A percentile compares a stretch with the other conserved stretches of the same genome.
Evolutionary conservation across 2,329 filamentous ascomycete genomes (phyloP).

Genomic region (Fusarium sp.): DNA sequence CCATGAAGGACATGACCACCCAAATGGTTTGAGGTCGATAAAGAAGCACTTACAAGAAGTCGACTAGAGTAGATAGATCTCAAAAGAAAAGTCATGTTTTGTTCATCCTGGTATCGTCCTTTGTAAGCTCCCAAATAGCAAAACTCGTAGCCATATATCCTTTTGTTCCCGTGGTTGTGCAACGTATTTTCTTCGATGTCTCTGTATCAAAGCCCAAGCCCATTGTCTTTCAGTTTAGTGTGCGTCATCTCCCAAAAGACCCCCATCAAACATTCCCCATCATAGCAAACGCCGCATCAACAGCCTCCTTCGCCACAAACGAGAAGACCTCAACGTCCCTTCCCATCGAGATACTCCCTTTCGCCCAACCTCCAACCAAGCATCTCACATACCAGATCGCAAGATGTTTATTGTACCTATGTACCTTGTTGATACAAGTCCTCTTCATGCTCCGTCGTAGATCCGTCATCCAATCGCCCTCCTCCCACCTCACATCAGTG

Average conservation of each 20-base stretch:
- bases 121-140: background rate
- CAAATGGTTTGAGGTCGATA: conserved; percentile 25
- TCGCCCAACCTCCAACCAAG: conserved; percentile 37
- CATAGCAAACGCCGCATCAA: conserved; percentile 31
- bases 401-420: conserved; percentile 44
- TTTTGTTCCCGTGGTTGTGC: fast-evolving
- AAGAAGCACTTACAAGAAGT: conserved; percentile 36
- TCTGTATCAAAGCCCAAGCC: background rate
- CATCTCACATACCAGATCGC: conserved; percentile 43
- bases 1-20: conserved; percentile 41
- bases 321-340: conserved; percentile 26
- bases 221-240: background rate
- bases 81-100: background rate
- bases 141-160: background rate
- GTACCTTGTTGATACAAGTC: conserved; percentile 39
- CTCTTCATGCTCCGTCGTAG: conserved; percentile 32
- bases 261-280: conserved; percentile 24
- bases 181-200: fast-evolving
- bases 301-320: conserved; percentile 37
- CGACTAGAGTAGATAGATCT: background rate
- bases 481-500: conserved; percentile 40
- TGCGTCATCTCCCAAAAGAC: background rate
- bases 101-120: background rate
- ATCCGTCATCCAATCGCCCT: conserved; percentile 30
- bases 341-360: conserved; percentile 39